A percentile compares a stretch with the other conserved stretches of the same genome.
Conservation (phyloP, 73 alveolate genomes). For the Urostyla sp. region DNA sequence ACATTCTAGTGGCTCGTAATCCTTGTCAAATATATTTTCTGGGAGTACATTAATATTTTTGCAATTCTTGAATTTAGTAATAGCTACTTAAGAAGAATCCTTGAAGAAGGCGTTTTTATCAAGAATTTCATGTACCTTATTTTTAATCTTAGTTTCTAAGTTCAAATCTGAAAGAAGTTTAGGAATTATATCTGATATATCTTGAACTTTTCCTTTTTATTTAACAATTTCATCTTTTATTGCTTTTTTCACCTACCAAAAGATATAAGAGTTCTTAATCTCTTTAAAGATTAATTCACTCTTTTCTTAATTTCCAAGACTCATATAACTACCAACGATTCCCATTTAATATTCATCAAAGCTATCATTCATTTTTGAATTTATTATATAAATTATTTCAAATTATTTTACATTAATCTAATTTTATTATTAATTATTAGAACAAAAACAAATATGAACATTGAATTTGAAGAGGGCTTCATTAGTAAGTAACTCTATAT, state of each 20-base stretch:
- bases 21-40: constrained; percentile 64
- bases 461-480: constrained; percentile 27
- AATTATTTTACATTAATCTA: background rate
- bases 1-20: constrained; percentile 70
- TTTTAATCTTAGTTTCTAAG: constrained; percentile 72
- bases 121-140: constrained; percentile 71
- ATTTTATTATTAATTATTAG: background rate
- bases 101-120: constrained; percentile 65
- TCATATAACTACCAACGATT: constrained; percentile 57
- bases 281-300: constrained; percentile 65
- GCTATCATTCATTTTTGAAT: constrained; percentile 71
- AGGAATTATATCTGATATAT: constrained; percentile 62
- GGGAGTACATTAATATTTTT: constrained; percentile 63
- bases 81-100: constrained; percentile 66
- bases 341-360: constrained; percentile 57
- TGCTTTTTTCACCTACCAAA: constrained; percentile 71
- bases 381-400: background rate
- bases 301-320: constrained; percentile 51
- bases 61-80: constrained; percentile 65
- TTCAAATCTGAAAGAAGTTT: constrained; percentile 70
- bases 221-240: constrained; percentile 75
- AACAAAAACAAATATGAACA: constrained; percentile 9
- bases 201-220: constrained; percentile 38
- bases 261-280: constrained; percentile 66
- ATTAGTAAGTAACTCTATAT: background rate